Percentiles rank a stretch among this genome's conserved stretches.
These are phyloP conservation scores for Graphilbum fragrans DNA, from an alignment of 2,329 filamentous ascomycete species.

Conservation along the genomic window DNA sequence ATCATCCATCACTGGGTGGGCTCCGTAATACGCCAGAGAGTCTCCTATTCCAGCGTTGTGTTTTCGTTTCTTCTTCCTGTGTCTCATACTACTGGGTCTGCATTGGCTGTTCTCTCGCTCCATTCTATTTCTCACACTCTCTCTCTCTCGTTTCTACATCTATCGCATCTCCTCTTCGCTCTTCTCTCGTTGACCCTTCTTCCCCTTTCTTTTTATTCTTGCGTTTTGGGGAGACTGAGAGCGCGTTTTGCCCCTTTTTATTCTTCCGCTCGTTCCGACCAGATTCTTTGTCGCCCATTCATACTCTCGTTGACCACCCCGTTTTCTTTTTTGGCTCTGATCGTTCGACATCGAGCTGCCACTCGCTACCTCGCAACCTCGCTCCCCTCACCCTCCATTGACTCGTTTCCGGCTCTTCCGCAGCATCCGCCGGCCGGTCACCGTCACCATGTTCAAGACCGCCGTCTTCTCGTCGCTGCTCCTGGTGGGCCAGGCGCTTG, in stretches of 20 bases:
- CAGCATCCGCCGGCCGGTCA: background rate
- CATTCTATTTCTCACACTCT: background rate
- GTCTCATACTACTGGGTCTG: background rate
- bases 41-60: background rate
- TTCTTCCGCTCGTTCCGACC: background rate
- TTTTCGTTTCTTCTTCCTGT: background rate
- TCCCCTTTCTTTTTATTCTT: background rate
- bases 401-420: background rate
- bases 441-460: slow-evolving; percentile 15
- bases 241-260: background rate
- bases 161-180: background rate
- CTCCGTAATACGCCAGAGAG: background rate
- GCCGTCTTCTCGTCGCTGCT: slow-evolving; percentile 21
- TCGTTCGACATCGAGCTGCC: slow-evolving; percentile 2
- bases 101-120: background rate
- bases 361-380: background rate
- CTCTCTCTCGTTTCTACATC: background rate
- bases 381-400: background rate
- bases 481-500: slow-evolving; percentile 26
- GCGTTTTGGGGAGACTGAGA: no score
- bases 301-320: slow-evolving; percentile 4
- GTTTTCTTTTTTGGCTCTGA: background rate
- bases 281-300: background rate
- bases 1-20: background rate
- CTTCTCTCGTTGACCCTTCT: background rate